phyloP scores from a whole-genome alignment of 2,329 filamentous ascomycete species.

The Sarocladiaceae sp. region DNA sequence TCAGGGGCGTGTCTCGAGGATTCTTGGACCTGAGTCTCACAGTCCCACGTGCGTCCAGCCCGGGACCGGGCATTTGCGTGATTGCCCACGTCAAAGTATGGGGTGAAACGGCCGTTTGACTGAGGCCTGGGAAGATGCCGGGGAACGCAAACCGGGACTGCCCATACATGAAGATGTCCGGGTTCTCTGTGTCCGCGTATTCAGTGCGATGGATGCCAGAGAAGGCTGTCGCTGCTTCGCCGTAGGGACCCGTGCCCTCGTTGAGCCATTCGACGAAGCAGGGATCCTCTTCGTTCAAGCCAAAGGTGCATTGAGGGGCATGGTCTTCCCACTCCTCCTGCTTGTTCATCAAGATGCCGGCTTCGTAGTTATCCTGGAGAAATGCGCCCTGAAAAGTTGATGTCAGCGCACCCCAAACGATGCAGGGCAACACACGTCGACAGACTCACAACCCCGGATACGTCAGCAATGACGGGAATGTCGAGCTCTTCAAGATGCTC shows the following conservation, averaged over 20 bases:
- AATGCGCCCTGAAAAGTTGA: constrained; percentile 33
- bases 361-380: constrained; percentile 50
- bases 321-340: constrained; percentile 17
- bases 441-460: constrained; percentile 44
- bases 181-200: background rate
- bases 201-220: background rate
- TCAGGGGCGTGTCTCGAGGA: background rate
- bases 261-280: constrained; percentile 3
- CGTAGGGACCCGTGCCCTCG: constrained; percentile 18
- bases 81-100: background rate
- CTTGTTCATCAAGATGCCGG: constrained; percentile 17
- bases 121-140: background rate
- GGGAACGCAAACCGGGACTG: background rate
- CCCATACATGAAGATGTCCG: background rate
- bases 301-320: background rate
- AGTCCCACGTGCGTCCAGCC: background rate
- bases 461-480: constrained; percentile 40
- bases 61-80: background rate
- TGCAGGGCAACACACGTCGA: background rate
- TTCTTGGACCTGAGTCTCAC: background rate
- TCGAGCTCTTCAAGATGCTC: constrained; percentile 29
- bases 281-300: background rate
- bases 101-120: background rate
- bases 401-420: background rate
- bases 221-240: constrained; percentile 18